Evolutionary conservation across 2,329 filamentous ascomycete species (phyloP).

Genomic region (Monilinia fructicola): DNA sequence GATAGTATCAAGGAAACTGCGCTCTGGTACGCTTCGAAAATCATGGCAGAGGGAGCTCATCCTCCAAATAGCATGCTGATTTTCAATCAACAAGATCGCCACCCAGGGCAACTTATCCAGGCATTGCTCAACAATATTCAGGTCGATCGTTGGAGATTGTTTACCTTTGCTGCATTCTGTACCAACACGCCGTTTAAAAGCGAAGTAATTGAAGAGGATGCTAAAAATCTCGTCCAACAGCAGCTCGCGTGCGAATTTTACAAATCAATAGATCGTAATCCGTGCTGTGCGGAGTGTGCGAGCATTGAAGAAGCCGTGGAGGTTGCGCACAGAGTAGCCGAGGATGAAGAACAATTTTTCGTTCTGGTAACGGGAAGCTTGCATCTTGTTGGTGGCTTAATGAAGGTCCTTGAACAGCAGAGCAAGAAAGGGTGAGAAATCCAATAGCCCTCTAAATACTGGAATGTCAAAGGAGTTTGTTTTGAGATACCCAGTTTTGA

Average conservation of each 20-base stretch:
- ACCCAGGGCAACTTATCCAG: conserved; percentile 59
- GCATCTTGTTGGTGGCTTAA: conserved; percentile 76
- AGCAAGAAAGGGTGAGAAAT: conserved; percentile 77
- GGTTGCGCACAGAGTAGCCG: conserved; percentile 43
- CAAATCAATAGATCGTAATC: conserved; percentile 52
- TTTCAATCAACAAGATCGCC: conserved; percentile 90
- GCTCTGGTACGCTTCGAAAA: conserved; percentile 69
- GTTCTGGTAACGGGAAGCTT: conserved; percentile 80
- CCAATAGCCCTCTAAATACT: neutral
- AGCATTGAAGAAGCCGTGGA: conserved; percentile 71
- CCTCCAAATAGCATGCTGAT: conserved; percentile 55
- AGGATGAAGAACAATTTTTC: conserved; percentile 49
- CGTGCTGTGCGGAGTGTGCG: conserved; percentile 53
- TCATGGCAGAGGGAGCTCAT: neutral
- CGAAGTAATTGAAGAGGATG: conserved; percentile 3
- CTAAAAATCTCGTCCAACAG: conserved; percentile 64
- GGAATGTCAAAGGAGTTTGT: conserved; percentile 4
- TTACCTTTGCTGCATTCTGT: conserved; percentile 76
- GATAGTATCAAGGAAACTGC: conserved; percentile 83
- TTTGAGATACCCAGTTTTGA: conserved; percentile 3
- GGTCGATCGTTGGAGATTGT: conserved; percentile 46
- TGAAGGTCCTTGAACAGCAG: conserved; percentile 60
- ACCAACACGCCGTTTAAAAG: conserved; percentile 66
- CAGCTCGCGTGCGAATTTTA: conserved; percentile 62
- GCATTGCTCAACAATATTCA: neutral